These are phyloP conservation scores for Ophiostoma pallidulum DNA, from an alignment of 2,329 filamentous ascomycete genomes.

Conservation along the genomic window DNA sequence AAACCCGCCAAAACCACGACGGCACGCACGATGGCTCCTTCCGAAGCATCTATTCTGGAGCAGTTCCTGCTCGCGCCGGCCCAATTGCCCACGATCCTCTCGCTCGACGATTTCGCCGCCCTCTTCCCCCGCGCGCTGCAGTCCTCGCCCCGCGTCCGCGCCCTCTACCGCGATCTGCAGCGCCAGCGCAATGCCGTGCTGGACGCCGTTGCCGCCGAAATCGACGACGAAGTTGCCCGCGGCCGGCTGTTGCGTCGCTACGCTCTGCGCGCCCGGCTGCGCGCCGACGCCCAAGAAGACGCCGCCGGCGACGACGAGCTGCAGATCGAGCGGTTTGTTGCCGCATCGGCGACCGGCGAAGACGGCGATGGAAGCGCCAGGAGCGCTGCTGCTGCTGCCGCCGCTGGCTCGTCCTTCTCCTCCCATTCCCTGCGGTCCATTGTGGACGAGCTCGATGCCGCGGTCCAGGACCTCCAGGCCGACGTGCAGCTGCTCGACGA, in stretches of 20 bases:
- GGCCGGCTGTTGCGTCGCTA: conserved; percentile 50
- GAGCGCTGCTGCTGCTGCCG: background rate
- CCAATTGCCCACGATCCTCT: conserved; percentile 61
- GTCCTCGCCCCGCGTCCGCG: conserved; percentile 55
- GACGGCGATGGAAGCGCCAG: too few relatives aligned
- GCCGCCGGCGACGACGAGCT: conserved; percentile 55
- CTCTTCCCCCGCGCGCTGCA: conserved; percentile 64
- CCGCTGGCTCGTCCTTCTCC: too few relatives aligned
- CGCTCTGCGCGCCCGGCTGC: conserved; percentile 43
- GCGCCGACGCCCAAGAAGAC: conserved; percentile 41
- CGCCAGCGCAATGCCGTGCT: conserved; percentile 60
- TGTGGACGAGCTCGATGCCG: conserved; percentile 58
- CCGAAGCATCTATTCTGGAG: conserved; percentile 63
- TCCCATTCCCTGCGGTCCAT: conserved; percentile 55
- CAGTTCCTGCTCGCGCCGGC: conserved; percentile 73
- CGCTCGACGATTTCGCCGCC: conserved; percentile 63
- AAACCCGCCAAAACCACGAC: too few relatives aligned
- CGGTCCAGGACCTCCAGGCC: conserved; percentile 54
- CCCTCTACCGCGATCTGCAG: conserved; percentile 72
- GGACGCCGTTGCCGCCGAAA: conserved; percentile 56
- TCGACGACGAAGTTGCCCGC: conserved; percentile 51
- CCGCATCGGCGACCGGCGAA: conserved; percentile 29
- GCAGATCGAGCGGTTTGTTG: conserved; percentile 50
- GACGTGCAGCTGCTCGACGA: conserved; percentile 58
- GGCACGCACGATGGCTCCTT: conserved; percentile 48